Evolutionary conservation across 495 filamentous ascomycete genomes (phyloP), one percentile per base, ranked within the genome.

Genomic region (Pyronema omphalodes): DNA sequence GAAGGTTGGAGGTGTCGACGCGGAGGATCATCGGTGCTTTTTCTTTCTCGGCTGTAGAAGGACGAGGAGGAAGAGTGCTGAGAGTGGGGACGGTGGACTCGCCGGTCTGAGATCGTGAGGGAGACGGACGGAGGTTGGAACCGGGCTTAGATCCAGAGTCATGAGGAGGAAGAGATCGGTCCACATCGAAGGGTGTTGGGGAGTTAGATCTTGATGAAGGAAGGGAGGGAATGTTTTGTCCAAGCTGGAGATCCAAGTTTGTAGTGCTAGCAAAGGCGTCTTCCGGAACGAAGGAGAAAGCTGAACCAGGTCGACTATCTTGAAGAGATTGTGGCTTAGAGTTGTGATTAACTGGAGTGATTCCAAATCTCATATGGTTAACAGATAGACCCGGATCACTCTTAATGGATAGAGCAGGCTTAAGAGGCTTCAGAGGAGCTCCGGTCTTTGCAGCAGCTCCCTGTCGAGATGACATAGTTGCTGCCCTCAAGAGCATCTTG

Each of bases 381-480:
- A 29, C 23, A 2, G 23, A 29, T 29, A 29, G 23, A 29, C 23
- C 23, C 23, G 23, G 23, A 29, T 29, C 23, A 29, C 23, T 29
- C 23, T 29, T 29, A 29, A 29, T 29, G 23, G 23, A 29, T 2
- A 29, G 23, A 34, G 36, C 29, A 3, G 47, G 47, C 29, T 50
- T 36, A 34, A 41, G 39, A 41, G 47, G 47, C 47, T 50, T 50
- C 1, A 36, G 47, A 11, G 47, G 47, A 11, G 47, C 2, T 29
- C 23, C 23, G 23, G 23, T 29, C 23, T 29, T 29, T 29, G 23
- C 36, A 15, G 40, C 52, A 17, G 40, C 52, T 3, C 12, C 19
- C 19, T 12, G 23, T 46, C 52, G 8, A n/a, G 52, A 54, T 23
- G 52, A 54, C 52, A 54, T 54, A n/a, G 52, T 54, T 45, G 52